Evolutionary conservation across 164 flowering plant genomes (phyloP), one percentile per base, ranked within the genome.

Genomic region (Taxillus chinensis): DNA sequence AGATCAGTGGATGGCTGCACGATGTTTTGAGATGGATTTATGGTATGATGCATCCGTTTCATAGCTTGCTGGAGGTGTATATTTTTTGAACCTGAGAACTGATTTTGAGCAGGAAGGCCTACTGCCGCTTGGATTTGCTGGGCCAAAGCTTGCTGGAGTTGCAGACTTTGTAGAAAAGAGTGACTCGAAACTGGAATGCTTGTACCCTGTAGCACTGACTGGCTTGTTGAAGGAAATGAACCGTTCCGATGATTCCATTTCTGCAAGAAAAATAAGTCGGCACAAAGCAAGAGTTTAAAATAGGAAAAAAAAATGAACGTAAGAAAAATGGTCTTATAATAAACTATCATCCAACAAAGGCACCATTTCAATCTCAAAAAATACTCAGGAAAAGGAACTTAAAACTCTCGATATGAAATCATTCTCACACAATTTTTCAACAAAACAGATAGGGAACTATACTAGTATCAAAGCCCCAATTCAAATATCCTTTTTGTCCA

Each of bases 21-120:
- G 37, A 64, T 2, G 15, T 46, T 64, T 62, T 74, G 67, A 41
- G 82, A 64, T 52, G 53, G 80, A 69, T 55, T 74, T 64, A 67
- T 56, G 41, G 58, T 57, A 41, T 68, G 80, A 11, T 70, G 56
- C 4, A 38, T 72, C 7, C 39, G 45, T 67, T 64, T 66, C n/a
- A 66, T 15, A 62, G 68, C 43, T 17, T 61, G 75, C 62, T 64
- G 81, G 40, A 40, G 69, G 52, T 63, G 68, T 38, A 64, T 14
- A 67, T 71, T 76, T 48, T 62, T 79, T 46, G 17, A 54, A 68
- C 66, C 62, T 15, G 59, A 65, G 40, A 54, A 60, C 59, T 70
- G 79, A 63, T 59, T 7, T 48, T 69, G 79, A 63, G 57, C 27
- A 27, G 27, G 27, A 27, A 27, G 1, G 27, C 27, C 27, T 27